Evolutionary conservation across 1,139 yeast species (phyloP).

Genomic region (Zygoascus hellenicus): DNA sequence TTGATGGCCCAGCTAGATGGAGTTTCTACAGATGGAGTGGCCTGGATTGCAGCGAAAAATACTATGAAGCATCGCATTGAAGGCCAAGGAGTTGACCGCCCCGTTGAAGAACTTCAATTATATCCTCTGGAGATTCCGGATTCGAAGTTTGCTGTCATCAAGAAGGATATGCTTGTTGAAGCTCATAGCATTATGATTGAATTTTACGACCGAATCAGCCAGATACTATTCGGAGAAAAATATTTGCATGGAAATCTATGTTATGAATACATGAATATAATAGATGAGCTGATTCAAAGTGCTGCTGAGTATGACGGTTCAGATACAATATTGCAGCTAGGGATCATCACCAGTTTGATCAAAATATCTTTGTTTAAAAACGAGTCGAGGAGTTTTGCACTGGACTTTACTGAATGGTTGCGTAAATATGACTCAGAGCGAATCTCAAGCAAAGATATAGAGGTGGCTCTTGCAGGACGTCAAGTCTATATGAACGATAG

Average conservation of each 20-base stretch:
- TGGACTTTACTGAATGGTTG: background rate
- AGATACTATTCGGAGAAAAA: background rate
- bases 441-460: background rate
- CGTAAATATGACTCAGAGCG: background rate
- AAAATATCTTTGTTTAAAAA: constrained; percentile 1
- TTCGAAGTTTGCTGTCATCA: constrained; percentile 7
- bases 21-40: constrained; percentile 37
- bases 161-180: constrained; percentile 11
- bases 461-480: background rate
- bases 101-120: constrained; percentile 25
- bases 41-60: constrained; percentile 34
- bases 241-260: constrained; percentile 1
- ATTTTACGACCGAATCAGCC: constrained; percentile 9
- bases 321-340: background rate
- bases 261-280: constrained; percentile 3
- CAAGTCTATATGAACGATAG: background rate
- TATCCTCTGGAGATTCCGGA: constrained; percentile 16
- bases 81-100: constrained; percentile 35
- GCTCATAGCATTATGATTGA: constrained; percentile 11
- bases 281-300: background rate
- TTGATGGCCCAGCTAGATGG: constrained; percentile 42
- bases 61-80: constrained; percentile 35
- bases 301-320: background rate
- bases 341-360: background rate
- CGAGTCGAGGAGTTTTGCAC: background rate